These are phyloP conservation scores for Oryza officinalis DNA, from an alignment of 176 grass and related monocot species.

Conservation along the genomic window DNA sequence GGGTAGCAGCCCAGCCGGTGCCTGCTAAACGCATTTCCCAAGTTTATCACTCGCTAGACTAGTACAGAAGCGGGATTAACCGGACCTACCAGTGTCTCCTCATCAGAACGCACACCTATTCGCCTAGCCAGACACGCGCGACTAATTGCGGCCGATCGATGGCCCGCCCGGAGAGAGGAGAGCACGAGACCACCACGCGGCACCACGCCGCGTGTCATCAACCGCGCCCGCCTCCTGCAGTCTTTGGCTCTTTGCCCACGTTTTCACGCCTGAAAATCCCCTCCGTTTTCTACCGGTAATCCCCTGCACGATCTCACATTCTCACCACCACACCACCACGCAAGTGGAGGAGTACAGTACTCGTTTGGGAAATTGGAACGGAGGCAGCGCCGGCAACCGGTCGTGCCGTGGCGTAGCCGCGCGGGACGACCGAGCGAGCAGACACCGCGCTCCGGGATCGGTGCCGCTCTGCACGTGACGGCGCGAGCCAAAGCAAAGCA, in stretches of 20 bases:
- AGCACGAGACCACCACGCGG: constrained; percentile 26
- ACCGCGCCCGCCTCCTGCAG: too few species aligned
- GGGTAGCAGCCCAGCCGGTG: too few species aligned
- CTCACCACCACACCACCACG: background rate
- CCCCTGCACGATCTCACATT: background rate
- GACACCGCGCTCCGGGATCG: constrained; percentile 41
- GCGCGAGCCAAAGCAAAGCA: constrained; percentile 38
- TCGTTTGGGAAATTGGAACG: too few species aligned
- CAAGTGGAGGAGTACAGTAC: too few species aligned
- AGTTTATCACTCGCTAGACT: too few species aligned
- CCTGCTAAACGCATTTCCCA: too few species aligned
- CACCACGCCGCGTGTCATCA: background rate
- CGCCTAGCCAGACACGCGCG: constrained; percentile 26
- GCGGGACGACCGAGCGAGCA: background rate
- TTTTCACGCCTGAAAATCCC: background rate
- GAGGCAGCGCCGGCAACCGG: background rate
- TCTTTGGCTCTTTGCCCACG: background rate
- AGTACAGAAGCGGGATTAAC: background rate
- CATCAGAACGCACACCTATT: background rate
- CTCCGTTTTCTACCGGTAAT: background rate
- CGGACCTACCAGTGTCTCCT: constrained; percentile 31
- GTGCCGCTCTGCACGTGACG: constrained; percentile 54
- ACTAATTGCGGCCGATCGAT: constrained; percentile 4
- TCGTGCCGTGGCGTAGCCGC: background rate
- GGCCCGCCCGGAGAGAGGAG: background rate